Evolutionary conservation across 2,329 filamentous ascomycete species (phyloP).

Genomic region (Xylariaceae sp.): DNA sequence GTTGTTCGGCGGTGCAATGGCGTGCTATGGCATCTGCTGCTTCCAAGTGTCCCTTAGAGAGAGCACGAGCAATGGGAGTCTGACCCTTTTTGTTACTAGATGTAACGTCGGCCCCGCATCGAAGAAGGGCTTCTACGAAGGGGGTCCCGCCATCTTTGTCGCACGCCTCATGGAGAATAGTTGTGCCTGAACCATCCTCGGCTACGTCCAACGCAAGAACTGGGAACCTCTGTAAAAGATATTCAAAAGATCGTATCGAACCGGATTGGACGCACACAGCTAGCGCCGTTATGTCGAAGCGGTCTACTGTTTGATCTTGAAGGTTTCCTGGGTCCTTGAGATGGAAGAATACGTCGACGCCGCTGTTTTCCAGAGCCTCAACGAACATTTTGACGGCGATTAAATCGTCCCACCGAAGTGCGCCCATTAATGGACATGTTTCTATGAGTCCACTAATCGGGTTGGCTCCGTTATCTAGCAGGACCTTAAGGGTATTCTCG

Average conservation of each 20-base stretch:
- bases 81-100: not conserved
- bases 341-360: not conserved
- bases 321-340: not conserved
- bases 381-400: not conserved
- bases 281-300: not conserved
- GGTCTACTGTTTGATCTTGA: not conserved
- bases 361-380: not conserved
- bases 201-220: not conserved
- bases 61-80: not conserved
- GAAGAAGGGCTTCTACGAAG: constrained; percentile 6
- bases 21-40: constrained; percentile 2
- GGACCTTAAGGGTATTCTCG: not conserved
- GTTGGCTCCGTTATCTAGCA: not conserved
- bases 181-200: not conserved
- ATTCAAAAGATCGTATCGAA: not conserved
- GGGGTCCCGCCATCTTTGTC: not conserved
- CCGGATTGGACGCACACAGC: not conserved
- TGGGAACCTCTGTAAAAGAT: not conserved
- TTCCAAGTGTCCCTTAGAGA: not conserved
- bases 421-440: not conserved
- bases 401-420: not conserved
- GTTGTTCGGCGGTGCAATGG: not conserved
- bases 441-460: not conserved
- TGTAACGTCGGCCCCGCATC: not conserved
- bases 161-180: not conserved